A percentile compares a stretch with the other conserved stretches of the same genome.
Conservation (phyloP, 225 moss, liverwort and hornwort genomes). For the Marchantia paleacea region DNA sequence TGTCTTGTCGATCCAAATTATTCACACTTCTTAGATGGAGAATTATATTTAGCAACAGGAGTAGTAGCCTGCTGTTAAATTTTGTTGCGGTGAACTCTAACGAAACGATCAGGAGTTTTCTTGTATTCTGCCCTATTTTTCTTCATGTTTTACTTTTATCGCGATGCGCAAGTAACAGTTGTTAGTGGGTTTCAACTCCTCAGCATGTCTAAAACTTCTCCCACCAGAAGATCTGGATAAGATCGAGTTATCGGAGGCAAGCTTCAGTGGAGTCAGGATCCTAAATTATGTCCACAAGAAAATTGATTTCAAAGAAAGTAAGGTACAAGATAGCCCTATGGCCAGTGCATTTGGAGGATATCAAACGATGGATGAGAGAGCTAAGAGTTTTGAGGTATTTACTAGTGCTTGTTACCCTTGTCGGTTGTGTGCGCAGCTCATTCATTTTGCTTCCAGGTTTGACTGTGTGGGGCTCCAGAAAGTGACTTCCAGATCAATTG, state of each 20-base stretch:
- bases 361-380: constrained; percentile 43
- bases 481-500: too few relatives aligned
- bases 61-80: neutral
- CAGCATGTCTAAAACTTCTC: constrained; percentile 85
- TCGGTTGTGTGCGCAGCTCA: neutral
- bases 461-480: neutral
- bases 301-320: neutral
- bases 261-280: constrained; percentile 44
- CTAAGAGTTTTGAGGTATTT: constrained; percentile 38
- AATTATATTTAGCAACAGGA: neutral
- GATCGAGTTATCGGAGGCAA: constrained; percentile 48
- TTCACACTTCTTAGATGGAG: neutral
- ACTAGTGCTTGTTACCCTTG: neutral
- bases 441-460: neutral
- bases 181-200: constrained; percentile 7
- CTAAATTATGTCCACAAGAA: constrained; percentile 44
- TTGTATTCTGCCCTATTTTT: too few relatives aligned
- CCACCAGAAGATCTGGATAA: constrained; percentile 51
- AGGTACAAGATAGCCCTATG: constrained; percentile 15
- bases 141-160: too few relatives aligned
- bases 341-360: constrained; percentile 38
- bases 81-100: too few relatives aligned
- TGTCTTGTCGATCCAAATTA: neutral
- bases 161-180: constrained; percentile 5
- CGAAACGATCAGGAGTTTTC: neutral